A percentile compares a stretch with the other conserved stretches of the same genome.
These are phyloP conservation scores for Nepenthes mirabilis DNA, from an alignment of 148 eudicot genomes.

Conservation along the genomic window DNA sequence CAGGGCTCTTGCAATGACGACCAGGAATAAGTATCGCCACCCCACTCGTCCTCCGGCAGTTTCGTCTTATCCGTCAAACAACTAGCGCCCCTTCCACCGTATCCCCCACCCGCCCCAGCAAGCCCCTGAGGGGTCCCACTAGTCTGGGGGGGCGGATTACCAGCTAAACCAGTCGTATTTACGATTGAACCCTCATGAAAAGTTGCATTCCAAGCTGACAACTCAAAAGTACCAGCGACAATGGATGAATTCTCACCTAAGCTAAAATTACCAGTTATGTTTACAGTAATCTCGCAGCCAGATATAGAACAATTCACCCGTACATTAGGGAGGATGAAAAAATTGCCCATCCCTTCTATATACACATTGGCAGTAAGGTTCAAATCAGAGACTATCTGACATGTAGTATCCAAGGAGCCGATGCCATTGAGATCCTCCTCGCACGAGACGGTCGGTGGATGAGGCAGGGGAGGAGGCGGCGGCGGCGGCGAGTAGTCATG, in stretches of 20 bases:
- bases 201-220: slow-evolving; percentile 47
- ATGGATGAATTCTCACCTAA: slow-evolving; percentile 62
- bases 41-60: slow-evolving; percentile 86
- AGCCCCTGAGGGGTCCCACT: slow-evolving; percentile 78
- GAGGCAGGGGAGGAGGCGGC: slow-evolving; percentile 94
- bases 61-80: slow-evolving; percentile 47
- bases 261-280: slow-evolving; percentile 61
- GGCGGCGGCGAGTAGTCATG: slow-evolving; percentile 77
- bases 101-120: slow-evolving; percentile 93
- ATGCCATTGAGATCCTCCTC: slow-evolving; percentile 75
- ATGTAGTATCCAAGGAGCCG: slow-evolving; percentile 73
- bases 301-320: slow-evolving; percentile 31
- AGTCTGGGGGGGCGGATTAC: slow-evolving; percentile 67
- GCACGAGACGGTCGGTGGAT: slow-evolving; percentile 74
- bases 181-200: slow-evolving; percentile 53
- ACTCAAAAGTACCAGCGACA: slow-evolving; percentile 46
- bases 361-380: slow-evolving; percentile 61
- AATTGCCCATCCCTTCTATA: slow-evolving; percentile 74
- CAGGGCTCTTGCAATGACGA: slow-evolving; percentile 48
- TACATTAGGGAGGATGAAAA: slow-evolving; percentile 61
- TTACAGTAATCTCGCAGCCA: slow-evolving; percentile 63
- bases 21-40: slow-evolving; percentile 93
- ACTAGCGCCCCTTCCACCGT: slow-evolving; percentile 89
- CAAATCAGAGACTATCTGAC: slow-evolving; percentile 60
- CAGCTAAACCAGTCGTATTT: slow-evolving; percentile 72